Evolutionary conservation across 176 grass and related monocot species (phyloP).

Genomic region (Raddia distichophylla): DNA sequence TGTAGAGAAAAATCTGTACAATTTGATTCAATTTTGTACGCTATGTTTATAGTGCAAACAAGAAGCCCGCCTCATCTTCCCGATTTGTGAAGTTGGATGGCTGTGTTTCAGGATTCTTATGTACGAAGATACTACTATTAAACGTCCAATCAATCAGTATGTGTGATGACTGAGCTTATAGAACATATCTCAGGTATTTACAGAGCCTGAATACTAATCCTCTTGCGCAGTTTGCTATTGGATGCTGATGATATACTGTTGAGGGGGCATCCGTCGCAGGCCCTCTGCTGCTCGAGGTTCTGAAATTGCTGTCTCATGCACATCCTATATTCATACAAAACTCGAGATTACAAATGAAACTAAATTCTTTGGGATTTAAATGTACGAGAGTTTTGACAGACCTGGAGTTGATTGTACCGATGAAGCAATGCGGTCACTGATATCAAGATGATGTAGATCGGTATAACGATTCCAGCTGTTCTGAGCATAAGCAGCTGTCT

Average conservation of each 20-base stretch:
- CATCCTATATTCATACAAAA: conserved; percentile 27
- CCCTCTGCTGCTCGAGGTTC: conserved; percentile 36
- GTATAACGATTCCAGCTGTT: conserved; percentile 62
- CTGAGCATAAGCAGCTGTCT: conserved; percentile 58
- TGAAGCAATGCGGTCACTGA: conserved; percentile 44
- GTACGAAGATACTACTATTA: conserved; percentile 24
- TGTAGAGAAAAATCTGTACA: conserved; percentile 15
- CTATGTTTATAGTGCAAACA: not conserved
- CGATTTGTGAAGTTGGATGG: conserved; percentile 21
- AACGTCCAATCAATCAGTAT: not conserved
- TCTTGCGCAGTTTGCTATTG: conserved; percentile 27
- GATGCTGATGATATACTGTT: conserved; percentile 45
- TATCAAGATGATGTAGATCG: conserved; percentile 61
- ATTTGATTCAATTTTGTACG: conserved; percentile 7
- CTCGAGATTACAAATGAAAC: not conserved
- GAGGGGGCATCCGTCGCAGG: conserved; percentile 34
- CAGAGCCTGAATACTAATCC: conserved; percentile 26
- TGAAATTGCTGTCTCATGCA: not conserved
- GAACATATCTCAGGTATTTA: conserved; percentile 31
- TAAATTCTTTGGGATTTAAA: not conserved
- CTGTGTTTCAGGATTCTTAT: not conserved
- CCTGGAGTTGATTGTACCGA: conserved; percentile 43
- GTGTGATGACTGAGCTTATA: not conserved
- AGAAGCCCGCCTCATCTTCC: conserved; percentile 34
- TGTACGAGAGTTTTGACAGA: conserved; percentile 10